Base-by-base conservation (phyloP, 2,329 filamentous ascomycete genomes). In the Rhexocercosporidium sp. region DNA sequence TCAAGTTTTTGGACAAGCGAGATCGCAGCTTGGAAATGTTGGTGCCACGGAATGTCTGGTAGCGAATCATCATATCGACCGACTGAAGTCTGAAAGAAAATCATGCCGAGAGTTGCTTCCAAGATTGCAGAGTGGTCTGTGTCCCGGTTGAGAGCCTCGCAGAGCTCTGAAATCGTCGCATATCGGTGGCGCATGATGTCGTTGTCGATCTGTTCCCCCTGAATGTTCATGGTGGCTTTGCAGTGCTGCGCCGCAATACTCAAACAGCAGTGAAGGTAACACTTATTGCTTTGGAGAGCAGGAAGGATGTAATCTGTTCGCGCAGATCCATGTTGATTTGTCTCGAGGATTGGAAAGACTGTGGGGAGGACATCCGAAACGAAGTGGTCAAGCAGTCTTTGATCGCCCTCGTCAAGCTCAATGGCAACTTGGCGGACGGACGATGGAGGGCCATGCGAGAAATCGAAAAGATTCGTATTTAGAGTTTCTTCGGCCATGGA, bases 161-260 rank as follows among this genome's bases (percentile, higher is more conserved):
- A 97, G 3, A 98, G 86, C 73, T 93, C 89, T 9, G 91, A 90
- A 73, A 98, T 93, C 47, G 94, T 95, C 39, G 92, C 90, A 78
- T 92, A 96, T 68, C 94, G 91, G 79, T 98, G 95, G 74, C 92
- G 90, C 86, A 97, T 91, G 77, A 98, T 96, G 77, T 97, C 94
- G 70, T 90, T 87, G 80, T 97, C 93, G 68, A 97, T 90, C 75
- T 94, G 89, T 65, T 93, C 91, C 62, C 85, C 86, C 57, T 86
- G 81, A 7, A 90, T 80, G 65, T 87, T 85, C 76, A 89, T 86
- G 0, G 91, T 92, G 2, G 90, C 88, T 84, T 97, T 97, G 81
- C 92, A 88, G 81, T 99, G 96, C 77, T 96, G 92, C 1, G 94
- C 95, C 9, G 96, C 90, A 68, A 96, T 93, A 83, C 93, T 96